Conservation (phyloP, 805 yeast genomes). For the Geotrichum ghanense region DNA sequence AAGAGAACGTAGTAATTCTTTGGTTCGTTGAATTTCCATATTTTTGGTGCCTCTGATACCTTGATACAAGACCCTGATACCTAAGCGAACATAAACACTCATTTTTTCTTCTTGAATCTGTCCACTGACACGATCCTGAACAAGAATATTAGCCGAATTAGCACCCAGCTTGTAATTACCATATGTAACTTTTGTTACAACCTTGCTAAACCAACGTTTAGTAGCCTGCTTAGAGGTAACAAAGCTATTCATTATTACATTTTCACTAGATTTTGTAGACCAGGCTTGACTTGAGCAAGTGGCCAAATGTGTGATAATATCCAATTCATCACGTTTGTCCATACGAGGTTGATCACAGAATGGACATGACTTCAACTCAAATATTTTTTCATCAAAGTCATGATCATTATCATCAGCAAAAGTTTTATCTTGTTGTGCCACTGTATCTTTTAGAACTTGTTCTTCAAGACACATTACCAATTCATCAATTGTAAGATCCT, state of each 20-base stretch:
- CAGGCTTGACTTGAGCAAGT: slow-evolving; percentile 73
- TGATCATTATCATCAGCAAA: slow-evolving; percentile 1
- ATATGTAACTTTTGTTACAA: slow-evolving; percentile 71
- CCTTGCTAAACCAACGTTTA: slow-evolving; percentile 78
- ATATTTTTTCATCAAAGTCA: slow-evolving; percentile 29
- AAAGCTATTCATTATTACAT: slow-evolving; percentile 51
- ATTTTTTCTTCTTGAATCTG: slow-evolving; percentile 86
- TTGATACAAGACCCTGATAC: slow-evolving; percentile 72
- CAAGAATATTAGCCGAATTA: slow-evolving; percentile 87
- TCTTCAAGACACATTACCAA: slow-evolving; percentile 41
- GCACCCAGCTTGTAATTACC: slow-evolving; percentile 81
- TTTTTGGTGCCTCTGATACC: slow-evolving; percentile 47
- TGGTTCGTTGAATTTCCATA: slow-evolving; percentile 44
- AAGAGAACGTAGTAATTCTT: slow-evolving; percentile 46
- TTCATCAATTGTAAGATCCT: slow-evolving; percentile 41
- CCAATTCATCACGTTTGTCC: slow-evolving; percentile 42
- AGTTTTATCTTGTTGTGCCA: neutral
- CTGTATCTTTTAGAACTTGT: slow-evolving; percentile 19
- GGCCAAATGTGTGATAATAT: slow-evolving; percentile 74
- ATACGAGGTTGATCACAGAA: slow-evolving; percentile 56
- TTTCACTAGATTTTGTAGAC: slow-evolving; percentile 49
- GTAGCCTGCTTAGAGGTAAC: slow-evolving; percentile 76
- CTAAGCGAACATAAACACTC: slow-evolving; percentile 78
- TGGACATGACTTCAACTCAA: slow-evolving; percentile 67
- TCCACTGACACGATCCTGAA: slow-evolving; percentile 86